Evolutionary conservation across 768 basidiomycete species (phyloP).

Genomic region (Kwoniella botswanensis): DNA sequence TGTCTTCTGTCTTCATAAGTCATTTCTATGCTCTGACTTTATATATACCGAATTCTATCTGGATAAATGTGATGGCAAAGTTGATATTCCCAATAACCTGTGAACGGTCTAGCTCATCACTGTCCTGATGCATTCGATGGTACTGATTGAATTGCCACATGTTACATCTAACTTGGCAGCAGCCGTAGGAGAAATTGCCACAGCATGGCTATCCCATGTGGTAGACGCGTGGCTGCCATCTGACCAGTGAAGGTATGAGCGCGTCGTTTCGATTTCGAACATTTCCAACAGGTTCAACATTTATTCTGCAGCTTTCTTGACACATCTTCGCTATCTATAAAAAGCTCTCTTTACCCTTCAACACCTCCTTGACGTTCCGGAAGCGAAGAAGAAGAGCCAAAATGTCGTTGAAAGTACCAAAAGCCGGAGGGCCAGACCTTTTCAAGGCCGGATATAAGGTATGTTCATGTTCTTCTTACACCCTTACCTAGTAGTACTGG

Average conservation of each 20-base stretch:
- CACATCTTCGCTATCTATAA: neutral
- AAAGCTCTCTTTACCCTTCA: neutral
- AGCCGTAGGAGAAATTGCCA: neutral
- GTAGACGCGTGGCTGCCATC: neutral
- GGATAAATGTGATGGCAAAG: no score
- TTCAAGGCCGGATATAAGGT: constrained; percentile 99
- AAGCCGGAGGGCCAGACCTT: constrained; percentile 77
- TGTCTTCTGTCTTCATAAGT: no score
- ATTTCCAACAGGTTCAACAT: constrained; percentile 11
- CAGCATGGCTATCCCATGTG: neutral
- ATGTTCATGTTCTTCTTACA: constrained; percentile 23
- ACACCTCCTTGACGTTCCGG: neutral
- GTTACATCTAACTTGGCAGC: no score
- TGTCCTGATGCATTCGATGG: no score
- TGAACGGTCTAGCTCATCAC: no score
- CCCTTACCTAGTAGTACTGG: no score
- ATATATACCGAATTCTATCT: no score
- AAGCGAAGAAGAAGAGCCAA: constrained; percentile 7
- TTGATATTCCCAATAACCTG: no score
- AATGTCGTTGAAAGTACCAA: constrained; percentile 95
- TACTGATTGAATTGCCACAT: no score
- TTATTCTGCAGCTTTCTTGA: constrained; percentile 1
- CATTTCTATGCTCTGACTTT: no score
- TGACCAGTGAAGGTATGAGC: constrained; percentile 16
- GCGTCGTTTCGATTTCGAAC: constrained; percentile 16